These are phyloP conservation scores for Phytophthora ohioensis DNA, from an alignment of 352 stramenopile genomes.

Conservation along the genomic window DNA sequence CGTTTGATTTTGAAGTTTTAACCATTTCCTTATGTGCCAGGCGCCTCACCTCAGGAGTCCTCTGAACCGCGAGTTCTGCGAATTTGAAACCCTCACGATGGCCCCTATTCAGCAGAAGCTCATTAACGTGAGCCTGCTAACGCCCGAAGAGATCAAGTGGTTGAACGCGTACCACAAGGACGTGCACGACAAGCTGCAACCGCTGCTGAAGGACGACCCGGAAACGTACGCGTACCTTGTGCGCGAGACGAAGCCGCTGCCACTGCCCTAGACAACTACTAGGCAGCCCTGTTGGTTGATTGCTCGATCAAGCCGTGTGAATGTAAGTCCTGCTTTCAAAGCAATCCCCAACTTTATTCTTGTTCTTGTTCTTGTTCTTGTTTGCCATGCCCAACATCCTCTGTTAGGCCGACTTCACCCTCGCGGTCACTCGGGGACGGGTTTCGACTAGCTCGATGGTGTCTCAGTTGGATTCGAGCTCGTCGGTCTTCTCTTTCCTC, in stretches of 20 bases:
- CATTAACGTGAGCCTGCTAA: conserved; percentile 95
- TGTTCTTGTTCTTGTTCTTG: not conserved
- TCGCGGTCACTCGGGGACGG: conserved; percentile 33
- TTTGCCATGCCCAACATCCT: conserved; percentile 3
- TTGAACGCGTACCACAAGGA: conserved; percentile 94
- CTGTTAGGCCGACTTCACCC: not conserved
- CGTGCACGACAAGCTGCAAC: conserved; percentile 93
- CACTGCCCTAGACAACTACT: conserved; percentile 22
- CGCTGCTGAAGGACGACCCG: conserved; percentile 78
- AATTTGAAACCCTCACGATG: conserved; percentile 98
- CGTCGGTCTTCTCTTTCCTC: conserved; percentile 56
- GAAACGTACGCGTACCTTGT: conserved; percentile 81
- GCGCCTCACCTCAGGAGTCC: conserved; percentile 70
- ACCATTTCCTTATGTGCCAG: conserved; percentile 24
- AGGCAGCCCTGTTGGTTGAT: conserved; percentile 10
- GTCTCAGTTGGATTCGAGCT: conserved; percentile 35
- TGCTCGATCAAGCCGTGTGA: conserved; percentile 2
- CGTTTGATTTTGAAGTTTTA: conserved; percentile 8
- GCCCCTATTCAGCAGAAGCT: conserved; percentile 98
- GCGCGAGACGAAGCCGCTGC: conserved; percentile 74
- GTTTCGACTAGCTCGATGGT: conserved; percentile 50
- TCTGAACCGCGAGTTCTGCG: conserved; percentile 91
- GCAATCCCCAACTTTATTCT: not conserved
- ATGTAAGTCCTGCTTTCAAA: conserved; percentile 7
- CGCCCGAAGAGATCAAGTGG: conserved; percentile 93